These are phyloP conservation scores for Colletotrichum sp. DNA, from an alignment of 2,329 filamentous ascomycete genomes.

Conservation along the genomic window DNA sequence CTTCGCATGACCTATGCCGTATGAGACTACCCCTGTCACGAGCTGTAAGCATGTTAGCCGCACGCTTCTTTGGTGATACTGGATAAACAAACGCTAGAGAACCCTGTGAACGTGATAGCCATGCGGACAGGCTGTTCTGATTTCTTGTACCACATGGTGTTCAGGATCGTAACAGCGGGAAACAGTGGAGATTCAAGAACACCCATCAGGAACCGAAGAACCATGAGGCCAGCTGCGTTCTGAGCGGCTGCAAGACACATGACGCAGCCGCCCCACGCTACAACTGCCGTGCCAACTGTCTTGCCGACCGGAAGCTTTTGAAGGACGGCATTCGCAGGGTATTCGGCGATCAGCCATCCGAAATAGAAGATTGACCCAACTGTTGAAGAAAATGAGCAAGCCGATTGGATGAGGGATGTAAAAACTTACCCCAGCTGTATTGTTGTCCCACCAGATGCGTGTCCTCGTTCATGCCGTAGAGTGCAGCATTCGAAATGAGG, in stretches of 20 bases:
- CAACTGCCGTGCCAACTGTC: background rate
- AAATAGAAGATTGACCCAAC: background rate
- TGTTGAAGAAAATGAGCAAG: background rate
- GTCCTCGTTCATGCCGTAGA: conserved; percentile 62
- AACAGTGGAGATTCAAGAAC: background rate
- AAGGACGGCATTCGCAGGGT: background rate
- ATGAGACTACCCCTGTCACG: background rate
- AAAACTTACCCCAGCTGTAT: background rate
- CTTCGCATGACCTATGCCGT: background rate
- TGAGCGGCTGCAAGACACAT: background rate
- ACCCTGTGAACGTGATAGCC: background rate
- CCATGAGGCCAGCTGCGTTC: background rate
- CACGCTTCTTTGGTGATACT: accelerated
- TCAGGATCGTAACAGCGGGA: background rate
- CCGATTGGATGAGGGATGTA: background rate
- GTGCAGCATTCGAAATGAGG: conserved; percentile 56
- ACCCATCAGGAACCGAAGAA: background rate
- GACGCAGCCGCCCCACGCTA: background rate
- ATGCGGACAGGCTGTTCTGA: background rate
- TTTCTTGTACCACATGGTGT: background rate
- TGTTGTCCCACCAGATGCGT: conserved; percentile 1
- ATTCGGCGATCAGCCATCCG: background rate
- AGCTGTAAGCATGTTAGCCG: background rate
- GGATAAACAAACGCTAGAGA: background rate
- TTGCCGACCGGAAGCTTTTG: background rate